Evolutionary conservation across 495 filamentous ascomycete genomes (phyloP).

Genomic region (Penicillium waksmanii): DNA sequence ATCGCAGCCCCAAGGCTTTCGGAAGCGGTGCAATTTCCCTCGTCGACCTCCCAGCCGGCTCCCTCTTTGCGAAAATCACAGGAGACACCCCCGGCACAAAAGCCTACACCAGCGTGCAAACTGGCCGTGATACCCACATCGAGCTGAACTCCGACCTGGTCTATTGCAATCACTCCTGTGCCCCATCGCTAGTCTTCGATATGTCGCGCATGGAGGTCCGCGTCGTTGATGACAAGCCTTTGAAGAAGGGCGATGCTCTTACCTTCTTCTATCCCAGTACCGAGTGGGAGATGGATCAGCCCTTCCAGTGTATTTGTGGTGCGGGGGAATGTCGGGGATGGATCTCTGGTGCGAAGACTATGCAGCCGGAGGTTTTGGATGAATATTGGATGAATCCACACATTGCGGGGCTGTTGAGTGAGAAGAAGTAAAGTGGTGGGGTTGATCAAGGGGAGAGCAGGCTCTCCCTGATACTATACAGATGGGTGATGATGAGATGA

Average conservation of each 20-base stretch:
- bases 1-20: conserved; percentile 52
- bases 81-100: conserved; percentile 59
- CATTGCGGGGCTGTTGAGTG: conserved; percentile 35
- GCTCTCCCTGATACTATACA: neutral
- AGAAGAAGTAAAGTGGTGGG: conserved; percentile 16
- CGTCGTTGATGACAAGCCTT: conserved; percentile 57
- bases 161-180: conserved; percentile 77
- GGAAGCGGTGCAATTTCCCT: conserved; percentile 64
- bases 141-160: conserved; percentile 76
- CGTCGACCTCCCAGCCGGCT: conserved; percentile 64
- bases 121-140: conserved; percentile 62
- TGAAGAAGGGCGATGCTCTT: conserved; percentile 61
- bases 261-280: conserved; percentile 82
- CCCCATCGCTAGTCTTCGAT: conserved; percentile 71
- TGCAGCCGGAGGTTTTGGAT: conserved; percentile 30
- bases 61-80: conserved; percentile 57
- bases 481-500: neutral
- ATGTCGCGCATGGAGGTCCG: conserved; percentile 65
- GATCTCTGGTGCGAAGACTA: conserved; percentile 41
- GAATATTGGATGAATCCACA: conserved; percentile 46
- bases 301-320: conserved; percentile 69
- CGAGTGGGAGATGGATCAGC: conserved; percentile 76
- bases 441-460: neutral
- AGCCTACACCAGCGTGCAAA: conserved; percentile 74
- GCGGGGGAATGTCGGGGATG: conserved; percentile 37